Conservation (phyloP, 495 filamentous ascomycete species). For the Talaromyces nanjingensis region DNA sequence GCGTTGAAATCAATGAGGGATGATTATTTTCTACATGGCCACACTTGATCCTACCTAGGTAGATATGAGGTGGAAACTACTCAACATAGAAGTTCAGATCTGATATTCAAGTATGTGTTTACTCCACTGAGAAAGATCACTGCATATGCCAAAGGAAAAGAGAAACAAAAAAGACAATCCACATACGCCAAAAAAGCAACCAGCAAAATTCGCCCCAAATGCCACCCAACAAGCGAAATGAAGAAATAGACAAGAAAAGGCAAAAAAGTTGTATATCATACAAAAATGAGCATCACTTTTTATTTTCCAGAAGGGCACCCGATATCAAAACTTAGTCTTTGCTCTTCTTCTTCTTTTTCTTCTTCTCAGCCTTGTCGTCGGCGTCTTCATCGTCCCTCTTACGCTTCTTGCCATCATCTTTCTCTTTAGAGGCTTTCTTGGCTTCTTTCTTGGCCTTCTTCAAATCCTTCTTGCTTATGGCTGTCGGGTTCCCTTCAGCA, state of each 20-base stretch:
- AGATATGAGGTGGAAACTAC: background rate
- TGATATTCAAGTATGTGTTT: background rate
- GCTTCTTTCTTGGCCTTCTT: constrained; percentile 67
- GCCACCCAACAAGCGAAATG: constrained; percentile 35
- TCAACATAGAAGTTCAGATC: background rate
- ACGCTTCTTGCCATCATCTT: constrained; percentile 43
- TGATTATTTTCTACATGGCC: background rate
- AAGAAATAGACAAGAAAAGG: constrained; percentile 20
- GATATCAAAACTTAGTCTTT: constrained; percentile 28
- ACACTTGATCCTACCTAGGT: background rate
- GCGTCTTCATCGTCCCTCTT: constrained; percentile 44
- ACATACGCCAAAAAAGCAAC: constrained; percentile 12
- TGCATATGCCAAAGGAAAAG: constrained; percentile 1
- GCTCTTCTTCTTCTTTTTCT: constrained; percentile 54
- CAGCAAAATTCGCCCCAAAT: constrained; percentile 35
- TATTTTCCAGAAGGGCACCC: background rate
- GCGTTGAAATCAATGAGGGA: background rate
- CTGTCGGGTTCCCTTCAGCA: constrained; percentile 48
- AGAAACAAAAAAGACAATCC: background rate
- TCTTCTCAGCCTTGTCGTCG: constrained; percentile 42
- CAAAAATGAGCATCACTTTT: constrained; percentile 26
- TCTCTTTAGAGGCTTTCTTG: constrained; percentile 47
- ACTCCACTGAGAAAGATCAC: background rate
- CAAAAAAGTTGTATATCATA: constrained; percentile 42
- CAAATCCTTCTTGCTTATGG: constrained; percentile 67